phyloP scores from a whole-genome alignment of 2,329 filamentous ascomycete species.

The Botrytis paeoniae region DNA sequence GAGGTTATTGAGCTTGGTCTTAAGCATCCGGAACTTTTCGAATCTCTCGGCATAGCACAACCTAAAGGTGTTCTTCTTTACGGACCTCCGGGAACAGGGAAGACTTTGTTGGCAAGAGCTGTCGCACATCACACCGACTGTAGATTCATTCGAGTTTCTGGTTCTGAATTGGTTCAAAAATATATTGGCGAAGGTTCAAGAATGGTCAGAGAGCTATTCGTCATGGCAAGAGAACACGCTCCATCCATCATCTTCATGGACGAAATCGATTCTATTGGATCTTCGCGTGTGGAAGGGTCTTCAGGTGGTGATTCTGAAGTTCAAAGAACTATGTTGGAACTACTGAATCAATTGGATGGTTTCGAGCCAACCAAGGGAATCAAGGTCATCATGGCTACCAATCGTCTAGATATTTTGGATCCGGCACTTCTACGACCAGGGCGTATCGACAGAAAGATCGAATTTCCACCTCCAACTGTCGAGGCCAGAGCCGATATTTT shows the following conservation, averaged over 20 bases:
- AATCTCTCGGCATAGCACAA: conserved; percentile 97
- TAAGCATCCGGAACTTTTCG: conserved; percentile 97
- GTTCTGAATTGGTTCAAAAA: conserved; percentile 95
- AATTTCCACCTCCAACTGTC: conserved; percentile 94
- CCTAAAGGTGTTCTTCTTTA: conserved; percentile 97
- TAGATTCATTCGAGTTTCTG: conserved; percentile 97
- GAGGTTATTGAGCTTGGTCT: conserved; percentile 98
- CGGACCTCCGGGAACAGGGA: conserved; percentile 93
- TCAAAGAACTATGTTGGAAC: conserved; percentile 96
- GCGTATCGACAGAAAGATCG: conserved; percentile 97
- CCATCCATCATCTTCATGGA: conserved; percentile 99
- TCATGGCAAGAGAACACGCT: conserved; percentile 97
- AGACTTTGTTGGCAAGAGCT: conserved; percentile 90
- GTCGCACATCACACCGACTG: conserved; percentile 98
- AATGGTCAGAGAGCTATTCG: conserved; percentile 98
- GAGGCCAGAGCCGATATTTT: conserved; percentile 97
- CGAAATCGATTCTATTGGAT: conserved; percentile 98
- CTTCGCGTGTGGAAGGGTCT: conserved; percentile 91
- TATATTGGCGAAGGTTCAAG: conserved; percentile 97
- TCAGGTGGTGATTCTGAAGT: conserved; percentile 96
- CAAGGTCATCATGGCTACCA: conserved; percentile 99
- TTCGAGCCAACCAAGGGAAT: conserved; percentile 99
- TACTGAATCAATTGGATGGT: conserved; percentile 96
- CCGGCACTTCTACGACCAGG: conserved; percentile 93
- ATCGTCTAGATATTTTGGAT: conserved; percentile 95